Evolutionary conservation across 208 protist species (phyloP).

Genomic region (Wallacemonas sp.): DNA sequence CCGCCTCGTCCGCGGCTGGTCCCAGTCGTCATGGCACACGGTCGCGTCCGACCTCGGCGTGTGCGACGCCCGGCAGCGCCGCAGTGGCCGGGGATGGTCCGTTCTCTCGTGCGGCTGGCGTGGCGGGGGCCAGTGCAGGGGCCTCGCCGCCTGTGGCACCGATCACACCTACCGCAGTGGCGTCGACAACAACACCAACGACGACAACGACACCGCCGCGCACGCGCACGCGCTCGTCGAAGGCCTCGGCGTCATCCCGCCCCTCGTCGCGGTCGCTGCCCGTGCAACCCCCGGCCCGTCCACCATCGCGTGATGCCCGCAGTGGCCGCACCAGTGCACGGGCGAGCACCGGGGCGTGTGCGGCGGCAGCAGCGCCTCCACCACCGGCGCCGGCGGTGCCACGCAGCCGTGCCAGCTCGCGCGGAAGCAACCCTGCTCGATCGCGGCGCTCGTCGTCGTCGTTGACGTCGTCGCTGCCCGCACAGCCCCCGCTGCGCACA

Average conservation of each 20-base stretch:
- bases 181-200: no score
- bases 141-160: no score
- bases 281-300: not conserved
- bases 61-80: not conserved
- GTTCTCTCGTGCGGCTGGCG: not conserved
- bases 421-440: not conserved
- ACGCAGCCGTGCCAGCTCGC: conserved; percentile 1
- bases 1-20: no score
- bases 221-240: not conserved
- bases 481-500: conserved; percentile 1
- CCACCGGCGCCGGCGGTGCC: not conserved
- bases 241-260: not conserved
- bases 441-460: not conserved
- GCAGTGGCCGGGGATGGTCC: not conserved
- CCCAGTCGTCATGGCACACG: no score
- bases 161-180: no score
- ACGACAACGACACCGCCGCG: not conserved
- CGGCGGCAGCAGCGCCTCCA: not conserved
- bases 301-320: conserved; percentile 4
- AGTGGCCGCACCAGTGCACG: not conserved
- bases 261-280: not conserved
- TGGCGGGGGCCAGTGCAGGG: not conserved
- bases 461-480: not conserved
- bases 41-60: no score
- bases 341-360: not conserved